Evolutionary conservation across 164 flowering plant genomes (phyloP), one percentile per base, ranked within the genome.

Genomic region (Houttuynia cordata): DNA sequence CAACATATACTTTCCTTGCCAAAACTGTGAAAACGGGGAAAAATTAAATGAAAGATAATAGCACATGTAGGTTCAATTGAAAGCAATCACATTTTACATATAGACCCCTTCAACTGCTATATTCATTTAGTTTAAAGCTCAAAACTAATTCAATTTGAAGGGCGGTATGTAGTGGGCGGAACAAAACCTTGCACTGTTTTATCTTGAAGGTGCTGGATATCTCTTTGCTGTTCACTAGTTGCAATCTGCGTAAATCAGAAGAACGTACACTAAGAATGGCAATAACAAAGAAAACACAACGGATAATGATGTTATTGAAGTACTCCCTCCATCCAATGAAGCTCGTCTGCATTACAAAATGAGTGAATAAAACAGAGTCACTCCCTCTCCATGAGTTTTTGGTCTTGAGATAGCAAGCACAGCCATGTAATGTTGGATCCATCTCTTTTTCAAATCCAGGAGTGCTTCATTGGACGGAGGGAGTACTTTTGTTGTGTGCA

Each of bases 121-220:
- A 45, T 45, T 12, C 17, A 12, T 12, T 12, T 45, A n/a, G 49
- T 45, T 45, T 14, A 45, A 12, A 45, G 49, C 17, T 45, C 49
- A 45, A 45, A 45, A 12, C 14, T 0, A 45, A 3, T 45, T 45
- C 17, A 45, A 45, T 45, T 45, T 8, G 17, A 45, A 45, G 17
- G 17, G 9, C 8, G 37, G 6, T 2, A 30, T 2, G 37, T 30
- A 30, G 37, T 30, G 37, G 2, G 37, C 37, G 6, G 37, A 30
- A 30, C 37, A 30, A 30, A 8, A 93, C 99, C 96, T 81, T 91
- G 89, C 40, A 83, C 75, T 20, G 87, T 85, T 65, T 75, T 80
- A 59, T 83, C 87, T 56, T 80, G 80, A 68, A 93, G 84, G 63
- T 72, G 64, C 57, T 86, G 86, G 58, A 80, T 69, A 57, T 78